Base-by-base conservation (phyloP, 2,329 filamentous ascomycete genomes). In the Sporothrix protearum region DNA sequence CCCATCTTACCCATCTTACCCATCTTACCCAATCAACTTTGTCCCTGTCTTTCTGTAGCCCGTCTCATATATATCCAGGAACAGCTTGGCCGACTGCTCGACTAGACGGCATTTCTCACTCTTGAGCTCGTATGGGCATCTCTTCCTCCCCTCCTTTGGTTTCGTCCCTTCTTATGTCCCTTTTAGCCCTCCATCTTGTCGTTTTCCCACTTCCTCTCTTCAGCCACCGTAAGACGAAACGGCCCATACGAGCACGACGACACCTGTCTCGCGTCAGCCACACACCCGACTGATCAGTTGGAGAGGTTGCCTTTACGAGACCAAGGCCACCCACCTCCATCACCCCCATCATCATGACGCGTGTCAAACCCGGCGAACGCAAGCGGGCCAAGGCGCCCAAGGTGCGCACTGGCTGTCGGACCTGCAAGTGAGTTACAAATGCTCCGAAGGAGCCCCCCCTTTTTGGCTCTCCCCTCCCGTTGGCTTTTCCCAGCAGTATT, bases 371-470 rank as follows among this genome's bases (percentile, higher is more conserved):
- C 3, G 73, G 69, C 22, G 49, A 74, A 45, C 66, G 73, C 16
- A 74, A 74, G 30, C 69, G 71, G 28, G 69, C 47, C n/a, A 71
- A 66, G 45, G 67, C 73, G 7, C 73, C 73, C 22, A 74, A 74
- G 16, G 73, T 74, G 30, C 73, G 73, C n/a, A 70, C 73, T 6
- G 73, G 73, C 1, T 74, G 73, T 30, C 66, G 67, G 42, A 73
- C 73, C 9, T 74, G 73, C 73, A 74, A 74, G 73, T 74, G 53
- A 71, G 73, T 67, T 14, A 19, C 33, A 14, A 53, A 53, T 53
- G 42, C 49, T 53, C 49, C 49, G 49, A 53, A 25, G 19, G 49
- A 4, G 28, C 22, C 25, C 22, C 10, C 19, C 10, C n/a, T 25
- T 22, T 5, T 22, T 2, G 6, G 2, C 19, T 51, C 16, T 6